Evolutionary conservation across 2,329 filamentous ascomycete species (phyloP), one percentile per base, ranked within the genome.

Genomic region (Verruconis gallopava): DNA sequence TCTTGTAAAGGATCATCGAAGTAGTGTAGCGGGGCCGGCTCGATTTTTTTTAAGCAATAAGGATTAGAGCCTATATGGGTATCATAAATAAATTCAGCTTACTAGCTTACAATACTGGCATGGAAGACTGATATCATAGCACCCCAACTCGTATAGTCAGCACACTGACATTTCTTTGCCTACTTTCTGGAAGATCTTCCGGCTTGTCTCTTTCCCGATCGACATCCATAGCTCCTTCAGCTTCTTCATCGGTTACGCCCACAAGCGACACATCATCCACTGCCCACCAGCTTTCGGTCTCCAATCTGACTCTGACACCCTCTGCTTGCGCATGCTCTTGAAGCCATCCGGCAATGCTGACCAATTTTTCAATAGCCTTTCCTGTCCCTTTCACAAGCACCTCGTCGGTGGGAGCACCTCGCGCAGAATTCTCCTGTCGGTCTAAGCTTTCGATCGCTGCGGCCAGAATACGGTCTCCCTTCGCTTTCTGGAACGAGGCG

Each of bases 161-260:
- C 18, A 45, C 32, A 34, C 43, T 45, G 18, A 39, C 37, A 17
- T 30, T 15, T 21, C 43, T 12, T 9, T 37, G 17, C 21, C 43
- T 42, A 4, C 37, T 37, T 4, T 45, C 43, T 15, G 42, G 37
- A n/a, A 40, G 5, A n/a, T 44, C 42, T 42, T 45, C 43, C 22
- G 15, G 9, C 19, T 40, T 22, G 13, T 41, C 43, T 18, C 22
- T 25, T 28, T 36, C 14, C 3, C 15, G 17, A 21, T 38, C 41
- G 15, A 36, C 32, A 15, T 15, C 30, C 30, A 36, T 42, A n/a
- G 35, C n/a, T 6, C 14, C 35, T 4, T 20, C 30, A 5, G 15
- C 40, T 9, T 13, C 2, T 4, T 12, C 11, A 15, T 32, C 35
- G 5, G 18, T 19, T 5, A 28, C n/a, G 5, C 18, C n/a, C n/a